phyloP scores from a whole-genome alignment of 1,139 yeast genomes.

The Scheffersomyces segobiensis region DNA sequence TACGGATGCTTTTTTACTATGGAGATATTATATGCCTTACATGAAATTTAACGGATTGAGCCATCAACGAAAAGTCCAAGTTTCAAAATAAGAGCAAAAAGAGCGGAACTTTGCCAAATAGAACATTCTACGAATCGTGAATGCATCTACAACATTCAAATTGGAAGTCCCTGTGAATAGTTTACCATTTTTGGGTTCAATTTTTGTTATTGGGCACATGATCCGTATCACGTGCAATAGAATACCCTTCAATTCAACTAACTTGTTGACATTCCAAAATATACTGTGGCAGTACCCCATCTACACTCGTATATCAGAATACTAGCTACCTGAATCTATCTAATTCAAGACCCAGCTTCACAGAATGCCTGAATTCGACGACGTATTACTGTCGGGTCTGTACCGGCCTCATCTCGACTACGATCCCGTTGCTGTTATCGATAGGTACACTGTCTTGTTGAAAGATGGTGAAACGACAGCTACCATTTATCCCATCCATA shows the following conservation, averaged over 20 bases:
- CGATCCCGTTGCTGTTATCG: slow-evolving; percentile 32
- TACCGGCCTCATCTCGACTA: slow-evolving; percentile 37
- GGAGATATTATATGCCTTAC: no score
- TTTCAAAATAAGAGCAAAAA: no score
- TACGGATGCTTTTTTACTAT: no score
- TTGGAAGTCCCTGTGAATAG: no score
- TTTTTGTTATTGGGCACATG: no score
- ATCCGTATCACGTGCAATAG: not conserved
- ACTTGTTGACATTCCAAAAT: slow-evolving; percentile 24
- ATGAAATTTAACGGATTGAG: no score
- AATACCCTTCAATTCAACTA: not conserved
- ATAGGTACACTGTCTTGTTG: slow-evolving; percentile 63
- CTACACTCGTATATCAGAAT: slow-evolving; percentile 5
- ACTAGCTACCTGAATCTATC: not conserved
- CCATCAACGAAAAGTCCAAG: no score
- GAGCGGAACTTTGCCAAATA: no score
- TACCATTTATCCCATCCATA: slow-evolving; percentile 82
- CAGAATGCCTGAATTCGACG: slow-evolving; percentile 40
- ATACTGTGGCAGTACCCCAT: slow-evolving; percentile 18
- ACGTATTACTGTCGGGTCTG: slow-evolving; percentile 35
- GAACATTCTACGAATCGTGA: no score
- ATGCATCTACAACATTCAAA: no score
- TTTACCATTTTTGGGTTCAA: no score
- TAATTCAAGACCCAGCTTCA: not conserved
- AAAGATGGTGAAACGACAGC: slow-evolving; percentile 92